A percentile compares a stretch with the other conserved stretches of the same genome.
Conservation (phyloP, 2,329 filamentous ascomycete species). For the Tothia fuscella region DNA sequence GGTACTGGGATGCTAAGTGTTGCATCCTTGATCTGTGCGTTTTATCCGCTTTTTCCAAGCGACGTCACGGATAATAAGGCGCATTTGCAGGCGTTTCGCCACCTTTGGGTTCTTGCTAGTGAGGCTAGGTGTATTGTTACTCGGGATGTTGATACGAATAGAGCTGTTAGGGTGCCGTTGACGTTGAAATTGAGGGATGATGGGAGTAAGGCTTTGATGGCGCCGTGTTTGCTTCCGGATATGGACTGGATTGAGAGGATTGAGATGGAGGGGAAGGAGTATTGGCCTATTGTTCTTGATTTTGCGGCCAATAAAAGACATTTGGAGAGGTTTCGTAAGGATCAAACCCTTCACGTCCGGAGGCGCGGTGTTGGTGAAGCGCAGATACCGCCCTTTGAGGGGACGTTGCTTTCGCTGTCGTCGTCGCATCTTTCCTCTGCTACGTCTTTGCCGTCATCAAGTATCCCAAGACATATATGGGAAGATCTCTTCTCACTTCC, state of each 20-base stretch:
- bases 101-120: conserved; percentile 91
- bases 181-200: conserved; percentile 46
- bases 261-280: conserved; percentile 51
- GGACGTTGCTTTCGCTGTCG: conserved; percentile 63
- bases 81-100: conserved; percentile 89
- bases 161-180: conserved; percentile 64
- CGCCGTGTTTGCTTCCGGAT: conserved; percentile 52
- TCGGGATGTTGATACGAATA: conserved; percentile 73
- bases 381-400: conserved; percentile 45
- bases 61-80: conserved; percentile 87
- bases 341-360: conserved; percentile 64
- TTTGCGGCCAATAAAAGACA: conserved; percentile 54
- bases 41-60: conserved; percentile 86
- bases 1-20: conserved; percentile 79
- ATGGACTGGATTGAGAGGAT: conserved; percentile 50
- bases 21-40: conserved; percentile 74
- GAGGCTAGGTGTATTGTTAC: conserved; percentile 82
- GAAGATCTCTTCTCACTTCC: conserved; percentile 48
- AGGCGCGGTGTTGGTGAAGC: conserved; percentile 38
- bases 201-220: conserved; percentile 25
- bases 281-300: conserved; percentile 74
- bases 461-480: conserved; percentile 1
- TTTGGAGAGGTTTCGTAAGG: conserved; percentile 50
- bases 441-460: too few species aligned
- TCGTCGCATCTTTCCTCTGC: conserved; percentile 23